Evolutionary conservation across 2,329 filamentous ascomycete species (phyloP), one percentile per base, ranked within the genome.

Genomic region (Calonectria pauciramosa): DNA sequence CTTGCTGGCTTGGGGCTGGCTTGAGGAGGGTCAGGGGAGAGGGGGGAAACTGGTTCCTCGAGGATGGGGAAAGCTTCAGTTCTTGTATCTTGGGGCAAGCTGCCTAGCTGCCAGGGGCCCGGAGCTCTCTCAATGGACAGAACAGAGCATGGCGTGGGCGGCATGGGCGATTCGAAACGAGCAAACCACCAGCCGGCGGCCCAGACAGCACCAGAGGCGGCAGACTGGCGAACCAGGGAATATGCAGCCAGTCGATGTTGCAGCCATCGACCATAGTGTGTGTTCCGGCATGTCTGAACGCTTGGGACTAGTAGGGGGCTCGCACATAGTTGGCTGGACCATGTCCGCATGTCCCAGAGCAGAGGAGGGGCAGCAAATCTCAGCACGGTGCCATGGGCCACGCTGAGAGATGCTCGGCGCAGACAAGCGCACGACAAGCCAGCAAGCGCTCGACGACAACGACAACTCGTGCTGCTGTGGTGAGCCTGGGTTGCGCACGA

Each of bases 141-240:
- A 30, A 30, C 10, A 26, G 20, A 26, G 23, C 30, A 70, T 73
- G 67, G 67, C 63, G 63, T 49, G 71, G 70, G 67, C 56, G 32
- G 56, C 52, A 72, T 72, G 70, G 70, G 64, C 32, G 47, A 63
- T 63, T 68, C 51, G 56, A 68, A 72, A 68, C 41, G 41, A 68
- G 41, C 64, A 51, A 44, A 63, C 32, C 44, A 49, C 28, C 32
- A 71, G 28, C 49, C 51, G 30, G 49, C 54, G 64, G 26, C 20
- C 65, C 66, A 73, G 44, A 51, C 65, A 68, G 32, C 34, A 32
- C 47, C 28, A 65, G 34, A 56, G 49, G 59, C 59, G 66, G 66
- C 59, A 69, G 71, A 70, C 44, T 44, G 47, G 59, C 66, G 71
- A 73, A 66, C 71, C 70, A 68, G 70, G 63, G 70, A 72, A 63